Conservation (phyloP, 345 rosid species). For the Gossypium stocksii region DNA sequence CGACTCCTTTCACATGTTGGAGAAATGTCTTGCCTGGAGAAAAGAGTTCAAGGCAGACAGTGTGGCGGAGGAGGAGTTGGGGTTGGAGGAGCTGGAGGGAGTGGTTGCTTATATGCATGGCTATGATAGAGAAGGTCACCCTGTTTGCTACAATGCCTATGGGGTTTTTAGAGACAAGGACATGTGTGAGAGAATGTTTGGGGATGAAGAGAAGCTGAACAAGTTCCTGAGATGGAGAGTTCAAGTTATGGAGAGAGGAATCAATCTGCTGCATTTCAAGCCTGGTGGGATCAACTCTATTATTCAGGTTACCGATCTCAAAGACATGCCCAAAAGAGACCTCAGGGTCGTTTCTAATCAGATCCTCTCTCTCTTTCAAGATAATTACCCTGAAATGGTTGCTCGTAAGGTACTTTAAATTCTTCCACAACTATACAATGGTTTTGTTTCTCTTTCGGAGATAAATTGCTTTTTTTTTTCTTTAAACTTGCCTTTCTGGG, state of each 20-base stretch:
- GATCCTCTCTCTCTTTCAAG: conserved; percentile 88
- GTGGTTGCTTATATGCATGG: conserved; percentile 89
- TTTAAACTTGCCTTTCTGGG: background rate
- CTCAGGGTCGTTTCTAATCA: conserved; percentile 87
- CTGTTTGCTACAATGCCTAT: conserved; percentile 92
- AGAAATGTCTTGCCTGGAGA: conserved; percentile 77
- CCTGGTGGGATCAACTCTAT: conserved; percentile 93
- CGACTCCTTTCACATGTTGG: conserved; percentile 64
- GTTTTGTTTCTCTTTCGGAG: too few species aligned
- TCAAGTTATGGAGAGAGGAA: conserved; percentile 88
- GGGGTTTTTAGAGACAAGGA: conserved; percentile 77
- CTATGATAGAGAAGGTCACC: conserved; percentile 77
- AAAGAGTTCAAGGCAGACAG: conserved; percentile 67
- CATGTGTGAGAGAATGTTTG: conserved; percentile 81
- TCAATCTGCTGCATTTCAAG: conserved; percentile 67
- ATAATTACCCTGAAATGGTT: conserved; percentile 99
- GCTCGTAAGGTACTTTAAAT: conserved; percentile 69
- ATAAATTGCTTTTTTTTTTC: background rate
- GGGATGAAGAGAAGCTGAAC: conserved; percentile 80
- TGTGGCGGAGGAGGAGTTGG: conserved; percentile 70
- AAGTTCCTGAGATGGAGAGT: conserved; percentile 88
- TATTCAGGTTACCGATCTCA: conserved; percentile 93
- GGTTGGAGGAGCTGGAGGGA: conserved; percentile 84
- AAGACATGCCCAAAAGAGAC: conserved; percentile 93
- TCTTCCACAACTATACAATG: too few species aligned